These are phyloP conservation scores for Eucalyptus tenuipes DNA, from an alignment of 345 rosid genomes.

Conservation along the genomic window DNA sequence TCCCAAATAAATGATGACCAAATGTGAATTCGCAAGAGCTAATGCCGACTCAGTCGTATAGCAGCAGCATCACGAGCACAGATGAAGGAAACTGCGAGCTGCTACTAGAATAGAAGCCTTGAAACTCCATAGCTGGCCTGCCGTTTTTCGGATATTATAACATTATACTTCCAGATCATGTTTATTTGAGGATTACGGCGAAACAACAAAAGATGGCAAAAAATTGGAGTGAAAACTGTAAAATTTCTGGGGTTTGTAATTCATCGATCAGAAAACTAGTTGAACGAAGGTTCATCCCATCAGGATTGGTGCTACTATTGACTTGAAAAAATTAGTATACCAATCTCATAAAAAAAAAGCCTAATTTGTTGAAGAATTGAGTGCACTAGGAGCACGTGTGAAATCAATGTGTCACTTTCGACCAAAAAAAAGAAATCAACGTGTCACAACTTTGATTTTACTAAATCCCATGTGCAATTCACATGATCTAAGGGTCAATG, in stretches of 20 bases:
- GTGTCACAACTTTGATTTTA: not conserved
- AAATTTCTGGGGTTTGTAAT: not conserved
- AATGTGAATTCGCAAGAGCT: not conserved
- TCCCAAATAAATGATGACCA: not conserved
- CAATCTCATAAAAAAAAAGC: not conserved
- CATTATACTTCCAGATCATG: not conserved
- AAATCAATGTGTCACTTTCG: not conserved
- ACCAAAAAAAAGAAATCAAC: too few species aligned
- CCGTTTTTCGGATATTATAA: not conserved
- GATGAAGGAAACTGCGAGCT: not conserved
- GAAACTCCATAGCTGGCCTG: not conserved
- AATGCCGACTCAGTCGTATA: not conserved
- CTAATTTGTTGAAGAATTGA: not conserved
- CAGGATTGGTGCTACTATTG: not conserved
- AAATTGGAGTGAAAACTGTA: not conserved
- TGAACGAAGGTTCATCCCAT: not conserved
- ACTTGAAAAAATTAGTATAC: not conserved
- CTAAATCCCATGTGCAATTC: not conserved
- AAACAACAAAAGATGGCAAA: not conserved
- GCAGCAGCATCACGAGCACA: not conserved
- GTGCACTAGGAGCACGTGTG: not conserved
- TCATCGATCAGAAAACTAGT: not conserved
- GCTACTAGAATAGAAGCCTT: not conserved
- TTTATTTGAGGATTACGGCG: not conserved
- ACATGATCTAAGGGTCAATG: too few species aligned